Base-by-base conservation (phyloP, 2,329 filamentous ascomycete genomes). In the Paecilomyces niveus region DNA sequence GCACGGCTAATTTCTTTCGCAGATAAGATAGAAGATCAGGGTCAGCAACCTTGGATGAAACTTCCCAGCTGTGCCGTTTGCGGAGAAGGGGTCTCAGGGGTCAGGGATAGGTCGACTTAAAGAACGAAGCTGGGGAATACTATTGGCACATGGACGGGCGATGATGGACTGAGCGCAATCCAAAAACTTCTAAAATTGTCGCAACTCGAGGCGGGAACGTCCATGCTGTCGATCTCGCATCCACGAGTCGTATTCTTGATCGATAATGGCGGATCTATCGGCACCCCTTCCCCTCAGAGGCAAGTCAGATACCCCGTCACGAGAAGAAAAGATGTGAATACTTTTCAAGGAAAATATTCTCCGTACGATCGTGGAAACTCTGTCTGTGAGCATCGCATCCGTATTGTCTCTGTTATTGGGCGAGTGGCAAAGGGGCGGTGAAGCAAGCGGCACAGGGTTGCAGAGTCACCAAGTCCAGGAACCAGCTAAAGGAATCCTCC, bases 121-220 rank as follows among this genome's bases (percentile, higher is more conserved):
- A 29, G 7, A 29, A 29, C 26, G 26, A 29, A 29, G 26, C 26
- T 29, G 26, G 4, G 26, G 26, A 33, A 15, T 33, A 45, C 7
- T 6, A 45, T 45, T 45, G 39, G 15, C 39, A 45, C 39, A n/a
- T 9, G 39, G 39, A 45, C 39, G 5, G 18, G n/a, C 39, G 39
- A 45, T 45, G 39, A 45, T 45, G 39, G 39, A 45, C 39, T 45
- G 39, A 45, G 39, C 39, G 39, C 39, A 18, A 45, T 18, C 18
- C 7, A 5, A 9, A 45, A 21, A 59, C 21, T 49, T 26, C 2
- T 52, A 11, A 22, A 58, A 60, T 29, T 31, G n/a, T 64, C 63
- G 33, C 13, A 62, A 50, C 4, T 51, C 18, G 5, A 62, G 52
- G 8, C 59, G 58, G 31, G 58, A 59, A 3, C 18, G 39, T 21